Evolutionary conservation across 1,284 basidiomycete species (phyloP), one percentile per base, ranked within the genome.

Genomic region (Veloboletus limbatus): DNA sequence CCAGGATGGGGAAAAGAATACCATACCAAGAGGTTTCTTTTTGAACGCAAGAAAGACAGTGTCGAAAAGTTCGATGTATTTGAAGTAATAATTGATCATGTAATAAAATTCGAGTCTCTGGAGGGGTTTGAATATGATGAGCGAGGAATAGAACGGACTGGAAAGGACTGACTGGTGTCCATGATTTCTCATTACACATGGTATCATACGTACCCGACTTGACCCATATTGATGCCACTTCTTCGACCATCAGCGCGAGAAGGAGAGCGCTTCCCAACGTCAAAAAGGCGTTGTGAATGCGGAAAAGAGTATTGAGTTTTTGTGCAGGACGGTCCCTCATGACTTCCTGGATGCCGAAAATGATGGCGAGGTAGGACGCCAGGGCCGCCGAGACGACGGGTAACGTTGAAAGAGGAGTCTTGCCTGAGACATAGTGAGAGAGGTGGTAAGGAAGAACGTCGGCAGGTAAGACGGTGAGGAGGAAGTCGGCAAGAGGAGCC

Each of bases 1-100:
- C 16, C 3, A 14, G 13, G n/a, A 27, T 4, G 20, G 58, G 38
- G 37, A 28, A n/a, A n/a, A 1, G 5, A 40, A 36, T 17, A 70
- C 81, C 11, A 54, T 62, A 94, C 92, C 88, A 44, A 98, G 77
- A 22, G 92, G 92, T 72, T 98, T 97, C 79, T 97, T 97, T 82
- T 97, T 98, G 61, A 96, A 74, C n/a, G 92, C 91, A 57, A 99
- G 83, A 79, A 98, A 98, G 54, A 97, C 79, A 6, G 96, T 97
- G 76, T 98, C 96, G 52, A 96, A 68, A 48, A 97, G 81, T 73
- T 98, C 95, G 54, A 94, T 70, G 65, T 93, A 94, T 69, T 96
- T 94, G 81, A 96, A 91, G 71, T 86, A 92, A 75, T 98, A 99
- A 77, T 98, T 99, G 77, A 98, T 79, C 76, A 98, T 93, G 76